Conservation (phyloP, 2,329 filamentous ascomycete genomes). For the Trichoderma sp. region DNA sequence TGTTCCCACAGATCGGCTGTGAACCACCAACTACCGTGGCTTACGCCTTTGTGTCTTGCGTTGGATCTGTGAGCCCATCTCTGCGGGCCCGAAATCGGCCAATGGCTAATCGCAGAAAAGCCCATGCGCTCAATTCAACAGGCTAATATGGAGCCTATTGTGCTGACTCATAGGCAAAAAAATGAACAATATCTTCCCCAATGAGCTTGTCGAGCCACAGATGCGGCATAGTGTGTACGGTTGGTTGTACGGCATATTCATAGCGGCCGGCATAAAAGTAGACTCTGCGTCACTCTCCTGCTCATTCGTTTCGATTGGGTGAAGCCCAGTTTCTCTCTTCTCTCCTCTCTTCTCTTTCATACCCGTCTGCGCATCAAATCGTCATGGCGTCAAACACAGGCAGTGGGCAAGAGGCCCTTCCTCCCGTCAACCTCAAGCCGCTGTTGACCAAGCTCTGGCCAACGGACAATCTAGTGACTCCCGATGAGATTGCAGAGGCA, state of each 20-base stretch:
- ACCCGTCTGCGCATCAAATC: constrained; percentile 4
- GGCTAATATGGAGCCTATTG: neutral
- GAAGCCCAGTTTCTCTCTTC: neutral
- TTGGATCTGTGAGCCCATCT: neutral
- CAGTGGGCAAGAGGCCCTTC: constrained; percentile 34
- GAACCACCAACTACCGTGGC: neutral
- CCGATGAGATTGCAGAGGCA: constrained; percentile 84
- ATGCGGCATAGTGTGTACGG: constrained; percentile 3
- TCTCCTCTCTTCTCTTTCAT: constrained; percentile 1
- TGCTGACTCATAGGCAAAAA: constrained; percentile 18
- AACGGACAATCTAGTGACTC: constrained; percentile 57
- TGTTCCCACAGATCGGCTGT: neutral
- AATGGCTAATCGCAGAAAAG: constrained; percentile 4
- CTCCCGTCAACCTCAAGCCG: constrained; percentile 63
- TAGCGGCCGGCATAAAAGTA: neutral
- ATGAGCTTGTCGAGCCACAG: neutral
- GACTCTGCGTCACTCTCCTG: neutral
- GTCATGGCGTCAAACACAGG: constrained; percentile 34
- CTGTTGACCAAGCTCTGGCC: constrained; percentile 75
- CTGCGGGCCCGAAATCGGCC: constrained; percentile 25
- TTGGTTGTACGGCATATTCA: constrained; percentile 7
- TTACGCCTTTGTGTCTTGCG: neutral
- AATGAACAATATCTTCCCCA: neutral
- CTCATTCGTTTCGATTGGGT: neutral
- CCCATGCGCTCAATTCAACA: neutral